These are phyloP conservation scores for Astragalus glycyphyllos DNA, from an alignment of 306 rosid species.

Conservation along the genomic window DNA sequence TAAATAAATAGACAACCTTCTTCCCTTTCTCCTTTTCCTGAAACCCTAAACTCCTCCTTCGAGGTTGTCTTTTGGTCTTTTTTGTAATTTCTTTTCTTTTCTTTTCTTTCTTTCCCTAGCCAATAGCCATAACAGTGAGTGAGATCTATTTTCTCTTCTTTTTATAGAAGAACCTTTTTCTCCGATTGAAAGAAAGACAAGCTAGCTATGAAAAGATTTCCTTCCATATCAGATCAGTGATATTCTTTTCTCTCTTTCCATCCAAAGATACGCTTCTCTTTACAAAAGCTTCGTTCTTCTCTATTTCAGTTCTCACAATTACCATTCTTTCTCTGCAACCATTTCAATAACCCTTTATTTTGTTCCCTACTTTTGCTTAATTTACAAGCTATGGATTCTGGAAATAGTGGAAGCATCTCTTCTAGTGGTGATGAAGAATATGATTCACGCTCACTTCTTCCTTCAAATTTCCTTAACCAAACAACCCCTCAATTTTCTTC, in stretches of 20 bases:
- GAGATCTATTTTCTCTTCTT: constrained; percentile 71
- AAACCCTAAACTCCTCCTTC: constrained; percentile 36
- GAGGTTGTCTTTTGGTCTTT: constrained; percentile 36
- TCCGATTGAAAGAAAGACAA: constrained; percentile 53
- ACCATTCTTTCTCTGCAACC: constrained; percentile 33
- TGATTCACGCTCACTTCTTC: constrained; percentile 58
- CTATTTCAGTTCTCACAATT: constrained; percentile 1
- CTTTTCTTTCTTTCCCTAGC: constrained; percentile 38
- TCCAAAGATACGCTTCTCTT: constrained; percentile 50
- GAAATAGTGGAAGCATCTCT: constrained; percentile 82
- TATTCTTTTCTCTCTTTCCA: constrained; percentile 13
- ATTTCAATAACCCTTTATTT: constrained; percentile 3
- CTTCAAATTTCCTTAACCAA: constrained; percentile 49
- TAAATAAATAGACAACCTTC: constrained; percentile 43
- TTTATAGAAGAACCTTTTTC: constrained; percentile 50
- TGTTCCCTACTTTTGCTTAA: constrained; percentile 42
- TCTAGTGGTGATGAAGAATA: constrained; percentile 92
- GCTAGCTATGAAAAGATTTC: constrained; percentile 59
- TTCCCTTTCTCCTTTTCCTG: constrained; percentile 32
- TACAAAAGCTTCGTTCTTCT: constrained; percentile 6
- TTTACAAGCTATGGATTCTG: constrained; percentile 80
- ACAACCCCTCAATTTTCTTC: constrained; percentile 40
- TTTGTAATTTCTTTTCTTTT: constrained; percentile 41
- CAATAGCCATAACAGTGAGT: constrained; percentile 41
- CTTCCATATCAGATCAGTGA: constrained; percentile 47